Percentiles rank a stretch among this genome's conserved stretches.
Evolutionary conservation across 176 grass and related monocot species (phyloP).

Genomic region (Typha latifolia): DNA sequence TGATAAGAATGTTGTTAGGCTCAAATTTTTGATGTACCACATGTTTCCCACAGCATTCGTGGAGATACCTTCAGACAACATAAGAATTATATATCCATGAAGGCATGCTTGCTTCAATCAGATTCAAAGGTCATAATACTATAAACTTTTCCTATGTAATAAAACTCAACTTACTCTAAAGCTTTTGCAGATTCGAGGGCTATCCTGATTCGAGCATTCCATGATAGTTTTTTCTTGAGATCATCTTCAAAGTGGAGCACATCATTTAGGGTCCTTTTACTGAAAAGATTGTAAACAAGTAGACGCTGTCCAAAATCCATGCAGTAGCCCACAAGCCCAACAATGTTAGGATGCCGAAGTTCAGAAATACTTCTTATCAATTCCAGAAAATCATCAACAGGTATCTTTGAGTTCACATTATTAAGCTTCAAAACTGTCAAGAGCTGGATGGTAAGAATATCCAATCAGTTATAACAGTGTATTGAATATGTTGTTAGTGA

Average conservation of each 20-base stretch:
- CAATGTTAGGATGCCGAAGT: constrained; percentile 60
- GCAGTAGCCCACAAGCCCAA: constrained; percentile 85
- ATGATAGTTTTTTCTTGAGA: constrained; percentile 40
- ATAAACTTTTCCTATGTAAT: background rate
- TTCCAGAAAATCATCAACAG: constrained; percentile 52
- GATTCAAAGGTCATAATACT: background rate
- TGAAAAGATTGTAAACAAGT: constrained; percentile 82
- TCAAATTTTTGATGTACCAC: constrained; percentile 10
- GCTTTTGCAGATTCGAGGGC: constrained; percentile 64
- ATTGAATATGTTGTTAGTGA: background rate
- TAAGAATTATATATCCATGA: background rate
- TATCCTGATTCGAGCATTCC: constrained; percentile 51
- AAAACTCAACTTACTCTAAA: constrained; percentile 50
- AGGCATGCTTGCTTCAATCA: background rate
- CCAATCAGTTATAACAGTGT: background rate
- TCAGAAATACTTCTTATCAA: constrained; percentile 54
- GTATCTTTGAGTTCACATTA: constrained; percentile 19
- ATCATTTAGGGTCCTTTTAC: constrained; percentile 64
- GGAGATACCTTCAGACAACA: constrained; percentile 18
- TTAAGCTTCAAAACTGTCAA: constrained; percentile 39
- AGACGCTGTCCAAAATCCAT: constrained; percentile 62
- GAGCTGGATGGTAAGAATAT: constrained; percentile 24
- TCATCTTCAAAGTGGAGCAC: constrained; percentile 44
- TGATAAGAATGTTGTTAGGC: constrained; percentile 13
- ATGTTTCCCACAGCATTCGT: constrained; percentile 14